phyloP scores from a whole-genome alignment of 345 rosid species.

The Brassica incana region DNA sequence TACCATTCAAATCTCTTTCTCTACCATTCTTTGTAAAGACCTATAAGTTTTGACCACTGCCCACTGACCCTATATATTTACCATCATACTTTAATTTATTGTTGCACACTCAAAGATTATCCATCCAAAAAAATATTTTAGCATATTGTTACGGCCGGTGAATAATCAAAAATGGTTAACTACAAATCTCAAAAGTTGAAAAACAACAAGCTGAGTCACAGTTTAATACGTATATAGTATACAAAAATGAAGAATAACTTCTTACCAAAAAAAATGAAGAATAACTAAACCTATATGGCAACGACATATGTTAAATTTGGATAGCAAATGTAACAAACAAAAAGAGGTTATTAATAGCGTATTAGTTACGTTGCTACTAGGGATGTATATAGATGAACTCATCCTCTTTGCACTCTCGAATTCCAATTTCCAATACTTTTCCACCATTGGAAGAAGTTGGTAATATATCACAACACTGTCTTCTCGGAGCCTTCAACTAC shows the following conservation, averaged over 20 bases:
- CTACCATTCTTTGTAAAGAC: background rate
- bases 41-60: background rate
- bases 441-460: conserved; percentile 56
- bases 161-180: background rate
- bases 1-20: conserved; percentile 10
- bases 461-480: conserved; percentile 87
- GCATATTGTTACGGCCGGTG: background rate
- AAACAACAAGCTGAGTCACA: conserved; percentile 19
- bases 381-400: conserved; percentile 64
- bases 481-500: conserved; percentile 75
- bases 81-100: background rate
- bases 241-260: background rate
- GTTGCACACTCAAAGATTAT: background rate
- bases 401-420: conserved; percentile 70
- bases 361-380: background rate
- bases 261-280: no score
- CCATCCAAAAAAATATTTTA: background rate
- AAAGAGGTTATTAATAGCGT: background rate
- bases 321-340: background rate
- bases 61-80: background rate
- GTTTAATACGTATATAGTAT: background rate
- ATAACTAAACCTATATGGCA: background rate
- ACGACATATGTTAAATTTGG: background rate
- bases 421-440: conserved; percentile 56
- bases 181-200: conserved; percentile 4